These are phyloP conservation scores for Clavulina sp. DNA, from an alignment of 768 basidiomycete genomes.

Conservation along the genomic window DNA sequence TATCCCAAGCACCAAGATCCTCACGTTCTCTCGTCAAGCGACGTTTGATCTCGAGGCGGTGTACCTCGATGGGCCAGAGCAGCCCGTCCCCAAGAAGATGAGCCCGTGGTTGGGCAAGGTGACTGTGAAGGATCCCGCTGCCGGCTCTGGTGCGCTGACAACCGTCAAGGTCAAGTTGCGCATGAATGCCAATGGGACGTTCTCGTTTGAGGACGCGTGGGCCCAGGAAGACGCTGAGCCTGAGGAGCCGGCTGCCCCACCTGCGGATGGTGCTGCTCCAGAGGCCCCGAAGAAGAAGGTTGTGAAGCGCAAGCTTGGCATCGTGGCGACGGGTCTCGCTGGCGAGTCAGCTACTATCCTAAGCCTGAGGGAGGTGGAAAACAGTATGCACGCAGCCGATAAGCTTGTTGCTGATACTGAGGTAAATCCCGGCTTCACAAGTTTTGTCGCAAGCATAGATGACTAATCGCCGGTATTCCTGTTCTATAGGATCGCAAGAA, in stretches of 20 bases:
- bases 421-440: conserved; percentile 33
- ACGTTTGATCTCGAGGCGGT: conserved; percentile 75
- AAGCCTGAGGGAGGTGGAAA: conserved; percentile 59
- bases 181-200: conserved; percentile 68
- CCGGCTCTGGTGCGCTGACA: conserved; percentile 52
- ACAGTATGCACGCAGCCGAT: conserved; percentile 74
- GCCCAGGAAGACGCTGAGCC: conserved; percentile 46
- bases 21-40: conserved; percentile 84
- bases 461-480: conserved; percentile 4
- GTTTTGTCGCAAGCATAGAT: background rate
- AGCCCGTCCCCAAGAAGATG: conserved; percentile 52
- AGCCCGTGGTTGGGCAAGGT: conserved; percentile 77
- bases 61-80: conserved; percentile 48
- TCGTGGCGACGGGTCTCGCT: conserved; percentile 44
- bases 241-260: conserved; percentile 41
- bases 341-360: conserved; percentile 52
- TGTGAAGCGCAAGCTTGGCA: conserved; percentile 58
- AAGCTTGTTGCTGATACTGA: conserved; percentile 97
- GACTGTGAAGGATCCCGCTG: conserved; percentile 51
- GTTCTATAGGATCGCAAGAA: conserved; percentile 81
- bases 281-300: conserved; percentile 56
- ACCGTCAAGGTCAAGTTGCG: conserved; percentile 84
- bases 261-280: conserved; percentile 31
- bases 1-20: conserved; percentile 86
- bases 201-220: conserved; percentile 77